A percentile compares a stretch with the other conserved stretches of the same genome.
These are phyloP conservation scores for Dipsacomyces acuminosporus DNA, from an alignment of 371 early-diverging fungal species.

Conservation along the genomic window DNA sequence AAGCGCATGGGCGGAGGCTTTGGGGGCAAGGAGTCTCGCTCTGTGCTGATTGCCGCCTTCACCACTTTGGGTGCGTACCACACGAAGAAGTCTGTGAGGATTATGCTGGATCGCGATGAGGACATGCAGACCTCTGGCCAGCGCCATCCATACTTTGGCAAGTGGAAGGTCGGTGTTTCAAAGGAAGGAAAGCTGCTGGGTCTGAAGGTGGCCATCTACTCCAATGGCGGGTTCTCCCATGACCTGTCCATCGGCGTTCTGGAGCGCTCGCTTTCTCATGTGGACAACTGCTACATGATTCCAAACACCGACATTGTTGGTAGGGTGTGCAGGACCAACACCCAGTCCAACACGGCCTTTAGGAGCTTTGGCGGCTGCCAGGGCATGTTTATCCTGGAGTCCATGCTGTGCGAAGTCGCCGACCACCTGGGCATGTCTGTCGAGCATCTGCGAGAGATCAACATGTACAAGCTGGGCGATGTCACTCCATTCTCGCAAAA, in stretches of 20 bases:
- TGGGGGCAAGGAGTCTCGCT: constrained; percentile 75
- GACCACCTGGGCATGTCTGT: constrained; percentile 53
- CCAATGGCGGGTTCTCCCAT: constrained; percentile 67
- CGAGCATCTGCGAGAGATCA: constrained; percentile 56
- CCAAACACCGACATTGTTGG: constrained; percentile 60
- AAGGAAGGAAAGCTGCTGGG: constrained; percentile 58
- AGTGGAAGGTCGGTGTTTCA: constrained; percentile 64
- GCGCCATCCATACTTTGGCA: constrained; percentile 69
- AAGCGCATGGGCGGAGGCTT: constrained; percentile 80
- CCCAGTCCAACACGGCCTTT: constrained; percentile 73
- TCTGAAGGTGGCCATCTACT: constrained; percentile 54
- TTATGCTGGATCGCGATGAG: constrained; percentile 69
- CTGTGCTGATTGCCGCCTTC: constrained; percentile 62
- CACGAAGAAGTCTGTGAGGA: constrained; percentile 56
- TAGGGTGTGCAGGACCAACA: constrained; percentile 66
- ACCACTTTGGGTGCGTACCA: constrained; percentile 42
- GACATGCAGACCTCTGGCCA: constrained; percentile 72
- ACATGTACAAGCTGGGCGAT: constrained; percentile 65
- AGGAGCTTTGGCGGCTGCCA: constrained; percentile 75
- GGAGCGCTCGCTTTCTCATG: constrained; percentile 64
- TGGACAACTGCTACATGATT: constrained; percentile 68
- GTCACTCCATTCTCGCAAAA: constrained; percentile 59
- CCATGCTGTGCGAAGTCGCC: constrained; percentile 64
- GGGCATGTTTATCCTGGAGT: constrained; percentile 69
- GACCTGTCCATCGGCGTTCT: constrained; percentile 66